A percentile compares a stretch with the other conserved stretches of the same genome.
Evolutionary conservation across 2,329 filamentous ascomycete species (phyloP).

Genomic region (Furcasterigmium sp.): DNA sequence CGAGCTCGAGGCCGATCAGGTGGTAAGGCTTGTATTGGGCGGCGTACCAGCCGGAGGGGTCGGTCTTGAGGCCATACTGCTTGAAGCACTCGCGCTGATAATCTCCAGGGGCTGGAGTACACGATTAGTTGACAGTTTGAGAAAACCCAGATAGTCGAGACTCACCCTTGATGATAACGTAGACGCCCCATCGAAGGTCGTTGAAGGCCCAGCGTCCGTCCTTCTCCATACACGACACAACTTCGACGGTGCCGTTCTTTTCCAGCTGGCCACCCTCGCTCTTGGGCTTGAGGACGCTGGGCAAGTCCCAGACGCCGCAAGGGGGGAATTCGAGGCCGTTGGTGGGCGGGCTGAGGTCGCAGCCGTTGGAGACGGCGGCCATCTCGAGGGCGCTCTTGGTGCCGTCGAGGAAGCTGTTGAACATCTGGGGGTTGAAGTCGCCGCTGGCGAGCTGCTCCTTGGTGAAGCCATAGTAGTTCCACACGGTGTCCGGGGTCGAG

Average conservation of each 20-base stretch:
- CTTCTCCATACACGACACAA: slow-evolving; percentile 36
- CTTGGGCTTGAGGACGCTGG: slow-evolving; percentile 30
- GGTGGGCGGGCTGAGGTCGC: slow-evolving; percentile 31
- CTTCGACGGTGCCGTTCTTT: slow-evolving; percentile 36
- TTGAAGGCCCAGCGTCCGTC: slow-evolving; percentile 34
- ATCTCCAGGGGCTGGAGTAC: slow-evolving; percentile 23
- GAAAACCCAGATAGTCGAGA: no score
- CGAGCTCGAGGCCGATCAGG: slow-evolving; percentile 39
- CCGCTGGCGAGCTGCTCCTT: slow-evolving; percentile 33
- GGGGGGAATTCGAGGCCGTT: slow-evolving; percentile 36
- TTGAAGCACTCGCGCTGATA: slow-evolving; percentile 36
- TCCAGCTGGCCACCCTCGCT: slow-evolving; percentile 34
- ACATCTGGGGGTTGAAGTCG: slow-evolving; percentile 42
- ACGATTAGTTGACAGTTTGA: no score
- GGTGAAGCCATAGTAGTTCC: slow-evolving; percentile 40
- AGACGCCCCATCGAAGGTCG: slow-evolving; percentile 36
- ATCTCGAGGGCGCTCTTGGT: slow-evolving; percentile 41
- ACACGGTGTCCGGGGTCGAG: slow-evolving; percentile 39
- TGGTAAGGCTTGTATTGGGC: slow-evolving; percentile 42
- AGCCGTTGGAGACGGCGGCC: slow-evolving; percentile 40
- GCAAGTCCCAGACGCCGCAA: slow-evolving; percentile 35
- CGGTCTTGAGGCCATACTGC: slow-evolving; percentile 38
- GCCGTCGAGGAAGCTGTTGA: slow-evolving; percentile 43
- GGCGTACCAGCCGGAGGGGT: slow-evolving; percentile 32
- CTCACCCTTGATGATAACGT: slow-evolving; percentile 33